phyloP scores from a whole-genome alignment of 75 land plant genomes.

The Chamaecyparis obtusa region DNA sequence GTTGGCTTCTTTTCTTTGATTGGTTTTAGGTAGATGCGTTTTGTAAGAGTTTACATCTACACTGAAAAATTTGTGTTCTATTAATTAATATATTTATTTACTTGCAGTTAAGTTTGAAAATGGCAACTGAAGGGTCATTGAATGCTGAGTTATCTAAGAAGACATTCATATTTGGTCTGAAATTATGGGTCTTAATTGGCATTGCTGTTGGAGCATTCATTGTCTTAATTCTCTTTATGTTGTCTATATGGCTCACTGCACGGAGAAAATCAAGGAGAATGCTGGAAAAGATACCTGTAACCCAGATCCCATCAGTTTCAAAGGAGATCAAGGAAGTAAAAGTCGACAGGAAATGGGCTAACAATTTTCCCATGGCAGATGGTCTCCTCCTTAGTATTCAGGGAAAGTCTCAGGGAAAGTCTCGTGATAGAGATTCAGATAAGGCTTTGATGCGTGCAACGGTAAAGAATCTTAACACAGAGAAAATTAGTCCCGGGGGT shows the following conservation, averaged over 20 bases:
- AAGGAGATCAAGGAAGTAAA: constrained; percentile 50
- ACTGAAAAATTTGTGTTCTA: not conserved
- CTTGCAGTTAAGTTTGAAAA: not conserved
- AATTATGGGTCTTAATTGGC: constrained; percentile 71
- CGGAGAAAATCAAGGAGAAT: constrained; percentile 38
- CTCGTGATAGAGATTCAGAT: constrained; percentile 51
- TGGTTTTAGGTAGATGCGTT: not conserved
- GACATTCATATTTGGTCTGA: constrained; percentile 54
- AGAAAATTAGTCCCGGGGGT: constrained; percentile 38
- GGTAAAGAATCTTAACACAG: constrained; percentile 20
- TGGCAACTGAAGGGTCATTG: constrained; percentile 17
- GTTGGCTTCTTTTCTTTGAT: not conserved
- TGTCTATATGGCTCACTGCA: constrained; percentile 47
- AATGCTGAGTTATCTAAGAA: constrained; percentile 42
- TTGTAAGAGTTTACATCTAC: not conserved
- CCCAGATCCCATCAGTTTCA: constrained; percentile 41
- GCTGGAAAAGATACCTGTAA: constrained; percentile 20
- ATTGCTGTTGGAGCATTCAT: constrained; percentile 49
- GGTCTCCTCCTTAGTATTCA: constrained; percentile 51
- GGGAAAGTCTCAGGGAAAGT: constrained; percentile 61
- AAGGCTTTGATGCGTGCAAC: constrained; percentile 37
- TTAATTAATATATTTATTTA: not conserved
- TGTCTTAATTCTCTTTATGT: constrained; percentile 35
- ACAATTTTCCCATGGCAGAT: constrained; percentile 35
- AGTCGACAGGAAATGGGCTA: constrained; percentile 44